phyloP scores from a whole-genome alignment of 2,329 filamentous ascomycete genomes.

The Aspergillus clavatus region DNA sequence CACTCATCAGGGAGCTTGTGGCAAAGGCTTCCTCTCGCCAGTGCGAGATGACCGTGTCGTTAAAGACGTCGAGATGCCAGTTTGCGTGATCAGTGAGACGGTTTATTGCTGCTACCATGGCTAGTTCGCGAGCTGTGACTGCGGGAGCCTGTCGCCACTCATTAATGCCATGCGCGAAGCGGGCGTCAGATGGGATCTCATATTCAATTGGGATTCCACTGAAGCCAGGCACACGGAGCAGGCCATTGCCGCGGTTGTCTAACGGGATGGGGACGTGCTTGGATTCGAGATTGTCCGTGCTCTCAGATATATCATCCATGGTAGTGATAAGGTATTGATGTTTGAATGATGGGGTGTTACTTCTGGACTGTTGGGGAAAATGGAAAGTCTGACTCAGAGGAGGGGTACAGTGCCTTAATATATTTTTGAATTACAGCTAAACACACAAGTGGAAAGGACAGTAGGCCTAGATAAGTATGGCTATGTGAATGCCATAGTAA shows the following conservation, averaged over 20 bases:
- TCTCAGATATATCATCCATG: too few relatives aligned
- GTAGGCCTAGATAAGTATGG: too few relatives aligned
- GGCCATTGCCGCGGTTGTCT: not conserved
- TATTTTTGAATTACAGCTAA: too few relatives aligned
- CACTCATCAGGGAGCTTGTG: slow-evolving; percentile 6
- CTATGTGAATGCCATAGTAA: too few relatives aligned
- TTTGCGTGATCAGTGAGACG: slow-evolving; percentile 6
- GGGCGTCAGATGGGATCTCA: not conserved
- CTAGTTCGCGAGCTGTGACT: slow-evolving; percentile 7
- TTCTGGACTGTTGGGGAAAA: too few relatives aligned
- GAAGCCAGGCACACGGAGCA: not conserved
- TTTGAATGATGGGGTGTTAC: too few relatives aligned
- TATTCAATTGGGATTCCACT: not conserved
- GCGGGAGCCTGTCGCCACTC: not conserved
- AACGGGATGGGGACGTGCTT: too few relatives aligned
- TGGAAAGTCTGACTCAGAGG: too few relatives aligned
- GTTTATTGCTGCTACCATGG: slow-evolving; percentile 7
- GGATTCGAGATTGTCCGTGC: not conserved
- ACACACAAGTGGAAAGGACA: too few relatives aligned
- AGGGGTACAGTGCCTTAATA: too few relatives aligned
- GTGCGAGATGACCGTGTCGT: not conserved
- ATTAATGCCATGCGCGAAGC: not conserved
- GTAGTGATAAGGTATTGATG: too few relatives aligned
- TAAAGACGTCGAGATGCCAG: slow-evolving; percentile 5
- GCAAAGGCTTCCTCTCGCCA: slow-evolving; percentile 6